Percentiles rank a stretch among this genome's conserved stretches.
These are phyloP conservation scores for Saposhnikovia divaricata DNA, from an alignment of 129 eudicot genomes.

Conservation along the genomic window DNA sequence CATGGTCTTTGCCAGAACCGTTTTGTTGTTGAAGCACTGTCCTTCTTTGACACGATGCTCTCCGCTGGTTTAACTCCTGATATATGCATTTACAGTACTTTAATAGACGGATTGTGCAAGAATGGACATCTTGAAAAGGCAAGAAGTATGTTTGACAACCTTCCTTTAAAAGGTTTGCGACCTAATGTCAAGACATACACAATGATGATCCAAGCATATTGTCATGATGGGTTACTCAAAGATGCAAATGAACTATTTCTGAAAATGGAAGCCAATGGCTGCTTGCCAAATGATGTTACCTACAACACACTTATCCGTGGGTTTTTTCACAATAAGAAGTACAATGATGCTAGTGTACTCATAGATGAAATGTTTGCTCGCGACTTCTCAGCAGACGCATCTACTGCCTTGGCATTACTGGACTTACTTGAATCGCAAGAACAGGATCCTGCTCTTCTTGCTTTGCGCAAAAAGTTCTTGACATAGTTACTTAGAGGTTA, in stretches of 20 bases:
- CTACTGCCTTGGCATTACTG: too few species aligned
- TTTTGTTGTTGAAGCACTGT: background rate
- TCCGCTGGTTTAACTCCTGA: background rate
- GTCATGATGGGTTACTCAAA: too few species aligned
- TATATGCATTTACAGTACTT: background rate
- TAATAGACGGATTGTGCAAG: background rate
- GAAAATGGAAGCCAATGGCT: constrained; percentile 8
- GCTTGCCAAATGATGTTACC: constrained; percentile 23
- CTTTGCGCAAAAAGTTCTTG: too few species aligned
- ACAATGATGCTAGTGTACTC: background rate
- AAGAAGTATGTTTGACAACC: background rate
- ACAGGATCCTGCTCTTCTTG: too few species aligned
- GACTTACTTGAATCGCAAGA: too few species aligned
- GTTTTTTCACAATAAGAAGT: background rate
- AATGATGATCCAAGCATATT: too few species aligned
- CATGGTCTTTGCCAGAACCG: background rate
- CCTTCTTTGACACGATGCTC: background rate
- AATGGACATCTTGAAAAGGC: background rate
- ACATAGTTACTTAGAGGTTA: too few species aligned
- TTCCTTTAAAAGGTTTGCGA: background rate
- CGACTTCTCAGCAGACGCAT: too few species aligned
- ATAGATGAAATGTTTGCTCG: background rate
- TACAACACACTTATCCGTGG: constrained; percentile 31
- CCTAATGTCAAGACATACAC: background rate
- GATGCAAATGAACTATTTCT: background rate